Evolutionary conservation across 805 yeast genomes (phyloP), one percentile per base, ranked within the genome.

Genomic region (Cyberlindnera mississippiensis): DNA sequence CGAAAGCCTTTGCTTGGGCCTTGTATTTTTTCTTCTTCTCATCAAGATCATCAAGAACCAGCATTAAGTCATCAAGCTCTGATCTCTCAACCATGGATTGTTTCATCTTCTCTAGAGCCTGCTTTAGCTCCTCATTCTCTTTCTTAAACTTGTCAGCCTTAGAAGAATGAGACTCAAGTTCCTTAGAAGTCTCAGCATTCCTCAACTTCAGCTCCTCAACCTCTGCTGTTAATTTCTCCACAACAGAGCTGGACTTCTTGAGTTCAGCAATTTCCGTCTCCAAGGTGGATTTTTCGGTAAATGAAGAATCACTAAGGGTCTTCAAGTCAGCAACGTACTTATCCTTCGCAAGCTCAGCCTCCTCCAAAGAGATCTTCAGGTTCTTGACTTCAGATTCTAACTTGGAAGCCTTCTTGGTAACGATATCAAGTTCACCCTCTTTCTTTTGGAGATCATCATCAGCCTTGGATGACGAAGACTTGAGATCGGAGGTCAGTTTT

Each of bases 1-100:
- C 87, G 4, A 79, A 54, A 0, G 58, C 65, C 42, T 67, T 68
- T 29, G 83, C 68, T 44, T 66, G 70, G 6, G 61, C 53, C 55
- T 81, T 82, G 58, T 85, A 81, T 47, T 69, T 69, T 24, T 70
- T 66, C 43, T 78, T 78, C 49, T 74, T 76, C 37, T 82, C 88
- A 45, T 88, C 95, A 51, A 87, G 65, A 35, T 86, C 95, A 15
- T 84, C 76, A 60, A 89, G 78, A 15, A 89, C 65, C 18, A 87
- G 62, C 79, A 88, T 74, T 53, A 88, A 61, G 48, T 86, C 95
- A 52, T 88, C 96, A 10, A 80, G 55, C 19, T 80, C 86, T 2
- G 73, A 55, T 47, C 69, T 71, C 2, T 78, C 72, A 13, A 73
- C 80, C 20, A 47, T 50, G 2, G 34, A 18, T 6, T 38, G 35